phyloP scores from a whole-genome alignment of 148 eudicot genomes.

The Mesembryanthemum crystallinum region DNA sequence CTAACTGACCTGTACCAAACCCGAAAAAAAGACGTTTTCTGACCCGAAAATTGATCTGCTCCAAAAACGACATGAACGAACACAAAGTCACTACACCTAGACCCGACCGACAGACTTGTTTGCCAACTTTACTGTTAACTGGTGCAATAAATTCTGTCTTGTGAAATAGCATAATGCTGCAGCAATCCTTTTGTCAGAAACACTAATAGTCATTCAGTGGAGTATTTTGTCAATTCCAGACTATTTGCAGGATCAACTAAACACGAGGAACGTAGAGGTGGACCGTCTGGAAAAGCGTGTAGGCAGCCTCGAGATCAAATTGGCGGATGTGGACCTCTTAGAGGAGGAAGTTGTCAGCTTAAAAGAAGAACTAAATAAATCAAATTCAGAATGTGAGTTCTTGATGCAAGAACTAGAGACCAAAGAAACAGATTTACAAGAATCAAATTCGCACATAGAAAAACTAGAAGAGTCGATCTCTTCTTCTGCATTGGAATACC shows the following conservation, averaged over 20 bases:
- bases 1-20: too few relatives aligned
- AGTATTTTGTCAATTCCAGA: constrained; percentile 41
- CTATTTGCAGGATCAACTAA: constrained; percentile 69
- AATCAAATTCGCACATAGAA: constrained; percentile 42
- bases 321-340: constrained; percentile 35
- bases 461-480: constrained; percentile 64
- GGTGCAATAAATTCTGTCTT: too few relatives aligned
- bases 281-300: constrained; percentile 40
- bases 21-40: too few relatives aligned
- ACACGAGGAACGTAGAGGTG: constrained; percentile 41
- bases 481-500: constrained; percentile 57
- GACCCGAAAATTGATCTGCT: too few relatives aligned
- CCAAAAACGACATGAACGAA: too few relatives aligned
- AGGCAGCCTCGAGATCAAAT: constrained; percentile 38
- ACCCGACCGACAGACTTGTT: too few relatives aligned
- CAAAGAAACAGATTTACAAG: constrained; percentile 46
- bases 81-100: too few relatives aligned
- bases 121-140: too few relatives aligned
- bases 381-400: constrained; percentile 41
- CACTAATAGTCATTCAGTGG: constrained; percentile 4
- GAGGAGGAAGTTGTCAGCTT: constrained; percentile 44
- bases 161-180: neutral
- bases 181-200: neutral
- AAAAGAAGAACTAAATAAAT: constrained; percentile 46
- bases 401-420: constrained; percentile 45